phyloP scores from a whole-genome alignment of 108 stramenopile genomes.

The Bacterosira constricta region DNA sequence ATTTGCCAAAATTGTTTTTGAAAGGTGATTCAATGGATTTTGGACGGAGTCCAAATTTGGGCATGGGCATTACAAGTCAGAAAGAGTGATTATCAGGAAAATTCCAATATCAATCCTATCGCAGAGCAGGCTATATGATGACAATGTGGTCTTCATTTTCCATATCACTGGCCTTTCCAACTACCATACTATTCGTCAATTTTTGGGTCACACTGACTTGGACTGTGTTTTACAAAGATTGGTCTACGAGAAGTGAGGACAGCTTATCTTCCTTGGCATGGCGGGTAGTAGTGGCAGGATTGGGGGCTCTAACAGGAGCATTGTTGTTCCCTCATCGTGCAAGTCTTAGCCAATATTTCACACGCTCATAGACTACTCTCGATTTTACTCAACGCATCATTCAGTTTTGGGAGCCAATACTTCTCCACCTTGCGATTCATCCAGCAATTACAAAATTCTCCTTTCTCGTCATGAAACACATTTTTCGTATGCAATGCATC shows the following conservation, averaged over 20 bases:
- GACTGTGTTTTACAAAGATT: background rate
- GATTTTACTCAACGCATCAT: slow-evolving; percentile 33
- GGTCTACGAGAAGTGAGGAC: too few species aligned
- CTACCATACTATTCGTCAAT: background rate
- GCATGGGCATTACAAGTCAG: too few species aligned
- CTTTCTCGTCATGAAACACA: slow-evolving; percentile 57
- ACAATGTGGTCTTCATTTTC: too few species aligned
- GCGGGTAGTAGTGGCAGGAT: background rate
- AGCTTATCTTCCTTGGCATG: too few species aligned
- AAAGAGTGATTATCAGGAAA: too few species aligned
- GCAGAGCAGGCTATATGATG: too few species aligned
- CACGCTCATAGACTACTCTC: background rate
- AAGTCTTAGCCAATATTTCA: background rate
- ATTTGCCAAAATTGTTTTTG: too few species aligned
- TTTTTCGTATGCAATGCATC: slow-evolving; percentile 57
- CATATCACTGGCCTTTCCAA: too few species aligned
- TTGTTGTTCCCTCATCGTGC: background rate
- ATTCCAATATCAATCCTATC: too few species aligned
- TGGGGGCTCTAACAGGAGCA: background rate
- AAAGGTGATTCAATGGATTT: too few species aligned
- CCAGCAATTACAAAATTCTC: slow-evolving; percentile 69
- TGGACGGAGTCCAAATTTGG: too few species aligned
- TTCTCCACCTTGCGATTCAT: slow-evolving; percentile 57
- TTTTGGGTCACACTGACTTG: background rate
- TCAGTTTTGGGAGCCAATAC: slow-evolving; percentile 52